Conservation (phyloP, 2,329 filamentous ascomycete genomes). For the Diaporthe sp. region DNA sequence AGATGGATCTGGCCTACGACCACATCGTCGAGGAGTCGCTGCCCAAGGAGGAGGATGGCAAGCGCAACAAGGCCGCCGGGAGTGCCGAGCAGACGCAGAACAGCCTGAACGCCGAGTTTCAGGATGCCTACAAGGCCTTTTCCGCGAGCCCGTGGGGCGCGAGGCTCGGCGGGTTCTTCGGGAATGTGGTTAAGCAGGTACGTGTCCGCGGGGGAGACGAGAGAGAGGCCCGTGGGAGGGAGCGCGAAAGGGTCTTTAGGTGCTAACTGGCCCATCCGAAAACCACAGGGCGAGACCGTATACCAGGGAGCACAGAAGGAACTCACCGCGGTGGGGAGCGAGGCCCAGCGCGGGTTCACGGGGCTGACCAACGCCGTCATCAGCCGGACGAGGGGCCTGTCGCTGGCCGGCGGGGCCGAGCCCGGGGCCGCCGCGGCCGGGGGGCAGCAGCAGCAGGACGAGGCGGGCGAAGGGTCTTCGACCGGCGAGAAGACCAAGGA, state of each 20-base stretch:
- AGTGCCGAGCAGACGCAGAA: slow-evolving; percentile 55
- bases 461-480: slow-evolving; percentile 56
- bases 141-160: slow-evolving; percentile 92
- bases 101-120: slow-evolving; percentile 86
- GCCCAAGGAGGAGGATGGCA: slow-evolving; percentile 65
- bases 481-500: slow-evolving; percentile 44
- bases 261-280: not conserved
- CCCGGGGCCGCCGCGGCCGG: slow-evolving; percentile 42
- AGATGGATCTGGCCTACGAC: slow-evolving; percentile 97
- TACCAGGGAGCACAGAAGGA: slow-evolving; percentile 91
- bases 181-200: slow-evolving; percentile 93
- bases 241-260: not conserved
- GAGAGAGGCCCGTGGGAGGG: not conserved
- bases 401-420: slow-evolving; percentile 60
- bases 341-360: slow-evolving; percentile 84
- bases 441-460: slow-evolving; percentile 40
- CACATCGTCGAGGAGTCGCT: slow-evolving; percentile 90
- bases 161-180: slow-evolving; percentile 87
- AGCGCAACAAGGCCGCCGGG: slow-evolving; percentile 47
- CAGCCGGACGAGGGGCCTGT: slow-evolving; percentile 79
- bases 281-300: slow-evolving; percentile 75
- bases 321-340: slow-evolving; percentile 79
- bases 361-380: slow-evolving; percentile 76
- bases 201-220: slow-evolving; percentile 37
- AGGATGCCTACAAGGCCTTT: slow-evolving; percentile 95